Percentiles rank a stretch among this genome's conserved stretches.
Evolutionary conservation across 306 rosid species (phyloP).

Genomic region (Castanea crenata): DNA sequence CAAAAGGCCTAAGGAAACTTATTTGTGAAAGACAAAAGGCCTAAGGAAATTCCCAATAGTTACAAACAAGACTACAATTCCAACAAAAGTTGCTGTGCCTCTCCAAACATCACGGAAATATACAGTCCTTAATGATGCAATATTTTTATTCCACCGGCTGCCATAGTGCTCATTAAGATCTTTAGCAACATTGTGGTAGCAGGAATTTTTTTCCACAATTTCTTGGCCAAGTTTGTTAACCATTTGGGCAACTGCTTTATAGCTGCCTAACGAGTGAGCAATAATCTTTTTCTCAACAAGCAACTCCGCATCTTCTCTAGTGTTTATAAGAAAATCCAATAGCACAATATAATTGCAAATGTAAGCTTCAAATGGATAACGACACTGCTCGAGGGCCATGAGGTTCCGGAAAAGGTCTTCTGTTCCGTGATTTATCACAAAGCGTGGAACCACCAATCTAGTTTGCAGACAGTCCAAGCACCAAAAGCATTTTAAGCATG

Average conservation of each 20-base stretch:
- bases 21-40: too few relatives aligned
- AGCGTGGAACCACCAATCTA: not conserved
- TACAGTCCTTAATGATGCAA: slow-evolving; percentile 42
- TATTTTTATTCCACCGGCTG: slow-evolving; percentile 36
- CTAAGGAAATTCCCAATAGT: slow-evolving; percentile 17
- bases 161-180: slow-evolving; percentile 35
- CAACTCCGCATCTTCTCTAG: slow-evolving; percentile 22
- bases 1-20: too few relatives aligned
- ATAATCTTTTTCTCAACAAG: slow-evolving; percentile 20
- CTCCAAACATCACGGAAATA: slow-evolving; percentile 68
- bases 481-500: not conserved
- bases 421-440: not conserved
- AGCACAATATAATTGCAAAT: slow-evolving; percentile 27
- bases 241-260: slow-evolving; percentile 15
- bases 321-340: slow-evolving; percentile 27
- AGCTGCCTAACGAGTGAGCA: slow-evolving; percentile 21
- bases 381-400: slow-evolving; percentile 34
- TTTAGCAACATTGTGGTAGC: slow-evolving; percentile 1
- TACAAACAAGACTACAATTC: slow-evolving; percentile 33
- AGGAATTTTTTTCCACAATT: slow-evolving; percentile 3
- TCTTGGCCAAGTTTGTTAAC: slow-evolving; percentile 8
- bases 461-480: not conserved
- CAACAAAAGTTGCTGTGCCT: slow-evolving; percentile 55
- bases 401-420: slow-evolving; percentile 26
- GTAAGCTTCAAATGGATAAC: slow-evolving; percentile 5